Evolutionary conservation across 257 asterid genomes (phyloP).

Genomic region (Plantago ovata): DNA sequence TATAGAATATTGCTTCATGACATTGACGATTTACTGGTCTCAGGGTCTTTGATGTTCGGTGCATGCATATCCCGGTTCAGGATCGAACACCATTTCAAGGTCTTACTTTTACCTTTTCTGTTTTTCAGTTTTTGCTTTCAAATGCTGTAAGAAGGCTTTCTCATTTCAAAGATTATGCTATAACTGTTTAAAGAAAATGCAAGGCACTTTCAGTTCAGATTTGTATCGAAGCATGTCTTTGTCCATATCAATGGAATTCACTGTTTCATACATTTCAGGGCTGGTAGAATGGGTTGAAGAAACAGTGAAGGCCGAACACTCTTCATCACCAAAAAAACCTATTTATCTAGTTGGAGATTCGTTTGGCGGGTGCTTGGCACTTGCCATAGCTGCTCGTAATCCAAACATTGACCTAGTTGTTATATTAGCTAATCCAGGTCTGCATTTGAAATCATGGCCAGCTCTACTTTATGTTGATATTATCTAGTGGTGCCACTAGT

Average conservation of each 20-base stretch:
- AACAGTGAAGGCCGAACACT: conserved; percentile 63
- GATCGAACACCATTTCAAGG: conserved; percentile 92
- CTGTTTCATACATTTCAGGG: conserved; percentile 21
- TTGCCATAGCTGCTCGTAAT: conserved; percentile 89
- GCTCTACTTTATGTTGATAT: no score
- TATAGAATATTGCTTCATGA: background rate
- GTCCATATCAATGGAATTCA: background rate
- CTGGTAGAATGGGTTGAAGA: conserved; percentile 57
- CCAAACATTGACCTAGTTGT: conserved; percentile 81
- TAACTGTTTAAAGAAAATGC: background rate
- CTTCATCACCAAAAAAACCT: conserved; percentile 63
- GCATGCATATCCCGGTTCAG: conserved; percentile 88
- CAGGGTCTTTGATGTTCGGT: conserved; percentile 93
- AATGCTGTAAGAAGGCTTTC: background rate
- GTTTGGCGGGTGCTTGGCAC: conserved; percentile 95
- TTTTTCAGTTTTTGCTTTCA: background rate
- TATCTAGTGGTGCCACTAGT: background rate
- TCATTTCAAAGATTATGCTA: background rate
- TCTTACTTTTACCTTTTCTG: conserved; percentile 14
- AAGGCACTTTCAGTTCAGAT: no score
- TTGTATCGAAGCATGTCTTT: no score
- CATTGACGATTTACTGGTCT: conserved; percentile 21
- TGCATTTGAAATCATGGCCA: conserved; percentile 13
- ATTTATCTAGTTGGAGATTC: conserved; percentile 95
- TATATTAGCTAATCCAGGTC: conserved; percentile 88